phyloP scores from a whole-genome alignment of 2,329 filamentous ascomycete species.

The Monosporascus sp. region DNA sequence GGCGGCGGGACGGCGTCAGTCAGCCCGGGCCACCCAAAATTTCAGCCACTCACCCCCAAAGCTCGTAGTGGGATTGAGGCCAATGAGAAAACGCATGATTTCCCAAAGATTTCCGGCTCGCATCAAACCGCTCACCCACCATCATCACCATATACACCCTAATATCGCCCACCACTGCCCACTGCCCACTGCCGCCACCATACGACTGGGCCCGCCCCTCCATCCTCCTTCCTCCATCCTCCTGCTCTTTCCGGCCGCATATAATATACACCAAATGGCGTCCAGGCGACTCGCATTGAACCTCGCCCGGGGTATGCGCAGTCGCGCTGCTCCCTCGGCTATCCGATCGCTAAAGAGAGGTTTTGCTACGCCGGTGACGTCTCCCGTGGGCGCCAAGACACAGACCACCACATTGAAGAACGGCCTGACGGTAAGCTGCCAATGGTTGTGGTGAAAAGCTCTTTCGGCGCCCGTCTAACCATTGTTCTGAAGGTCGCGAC shows the following conservation, averaged over 20 bases:
- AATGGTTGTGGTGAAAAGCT: constrained; percentile 18
- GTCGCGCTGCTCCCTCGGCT: constrained; percentile 75
- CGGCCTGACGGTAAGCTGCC: constrained; percentile 76
- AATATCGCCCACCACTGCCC: constrained; percentile 10
- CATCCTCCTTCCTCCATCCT: constrained; percentile 26
- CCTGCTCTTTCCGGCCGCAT: constrained; percentile 33
- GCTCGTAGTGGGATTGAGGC: constrained; percentile 14
- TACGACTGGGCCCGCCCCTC: constrained; percentile 8
- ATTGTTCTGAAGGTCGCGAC: constrained; percentile 71
- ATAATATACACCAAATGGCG: constrained; percentile 61
- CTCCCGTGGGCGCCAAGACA: constrained; percentile 66
- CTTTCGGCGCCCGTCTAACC: constrained; percentile 11
- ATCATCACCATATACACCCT: constrained; percentile 10
- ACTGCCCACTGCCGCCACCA: constrained; percentile 28
- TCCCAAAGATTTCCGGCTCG: constrained; percentile 18
- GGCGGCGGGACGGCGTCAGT: neutral
- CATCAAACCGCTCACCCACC: constrained; percentile 55
- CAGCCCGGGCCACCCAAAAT: constrained; percentile 8
- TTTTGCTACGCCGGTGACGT: constrained; percentile 77
- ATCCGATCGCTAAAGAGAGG: constrained; percentile 74
- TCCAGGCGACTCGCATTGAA: constrained; percentile 96
- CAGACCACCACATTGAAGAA: constrained; percentile 96
- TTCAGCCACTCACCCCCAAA: constrained; percentile 11
- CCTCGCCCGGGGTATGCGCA: constrained; percentile 85
- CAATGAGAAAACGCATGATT: constrained; percentile 19